phyloP scores from a whole-genome alignment of 2,329 filamentous ascomycete genomes.

The Alternaria postmessia region DNA sequence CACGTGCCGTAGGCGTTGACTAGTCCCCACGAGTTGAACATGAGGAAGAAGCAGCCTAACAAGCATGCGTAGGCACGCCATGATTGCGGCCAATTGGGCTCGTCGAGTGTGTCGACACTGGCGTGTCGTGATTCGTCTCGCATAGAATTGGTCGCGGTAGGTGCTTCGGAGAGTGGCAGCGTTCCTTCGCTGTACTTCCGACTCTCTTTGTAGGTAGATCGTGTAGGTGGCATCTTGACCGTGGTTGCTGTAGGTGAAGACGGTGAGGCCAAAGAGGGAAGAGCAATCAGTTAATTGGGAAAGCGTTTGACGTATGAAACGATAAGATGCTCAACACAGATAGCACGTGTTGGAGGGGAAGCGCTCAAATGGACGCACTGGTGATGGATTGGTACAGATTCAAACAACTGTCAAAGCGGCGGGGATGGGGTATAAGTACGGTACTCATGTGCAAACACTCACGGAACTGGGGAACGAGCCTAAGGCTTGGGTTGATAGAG shows the following conservation, averaged over 20 bases:
- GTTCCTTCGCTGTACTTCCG: constrained; percentile 30
- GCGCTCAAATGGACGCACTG: constrained; percentile 26
- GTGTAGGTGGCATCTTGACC: constrained; percentile 22
- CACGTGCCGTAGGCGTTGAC: constrained; percentile 62
- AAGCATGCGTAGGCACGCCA: constrained; percentile 57
- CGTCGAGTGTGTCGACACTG: constrained; percentile 27
- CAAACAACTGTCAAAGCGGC: constrained; percentile 18
- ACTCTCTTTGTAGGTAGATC: constrained; percentile 27
- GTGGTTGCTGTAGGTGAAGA: constrained; percentile 17
- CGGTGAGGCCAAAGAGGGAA: constrained; percentile 12
- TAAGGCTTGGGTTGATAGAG: constrained; percentile 28
- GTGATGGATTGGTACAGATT: constrained; percentile 12
- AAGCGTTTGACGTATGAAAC: constrained; percentile 16
- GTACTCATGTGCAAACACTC: constrained; percentile 19
- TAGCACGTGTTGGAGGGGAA: constrained; percentile 25
- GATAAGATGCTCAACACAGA: constrained; percentile 30
- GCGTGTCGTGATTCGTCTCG: constrained; percentile 24
- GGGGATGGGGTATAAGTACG: constrained; percentile 32
- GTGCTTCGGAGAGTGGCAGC: constrained; percentile 36
- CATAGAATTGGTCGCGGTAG: constrained; percentile 36
- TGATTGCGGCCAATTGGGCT: constrained; percentile 55
- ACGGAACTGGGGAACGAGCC: constrained; percentile 29
- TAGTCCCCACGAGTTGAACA: constrained; percentile 60
- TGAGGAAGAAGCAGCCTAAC: constrained; percentile 59
- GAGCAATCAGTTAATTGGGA: constrained; percentile 12